Base-by-base conservation (phyloP, 306 rosid genomes). In the apple (Malus domestica) region DNA sequence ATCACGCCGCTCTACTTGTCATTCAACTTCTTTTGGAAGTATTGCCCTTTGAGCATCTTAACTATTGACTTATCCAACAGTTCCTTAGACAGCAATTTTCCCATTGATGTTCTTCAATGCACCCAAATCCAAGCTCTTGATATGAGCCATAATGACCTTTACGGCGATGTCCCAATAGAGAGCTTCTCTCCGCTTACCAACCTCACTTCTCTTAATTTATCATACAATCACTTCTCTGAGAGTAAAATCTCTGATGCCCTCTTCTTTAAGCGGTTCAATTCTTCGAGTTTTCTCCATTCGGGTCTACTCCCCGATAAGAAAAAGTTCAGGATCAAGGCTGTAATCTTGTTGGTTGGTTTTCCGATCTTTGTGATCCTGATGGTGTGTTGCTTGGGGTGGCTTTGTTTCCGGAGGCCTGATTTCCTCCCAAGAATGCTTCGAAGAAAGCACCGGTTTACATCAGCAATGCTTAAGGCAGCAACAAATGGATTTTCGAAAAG, bases 21-120 rank as follows among this genome's bases (percentile, higher is more conserved):
- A 7, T 91, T 91, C 74, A 80, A 46, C 74, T 89, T 91, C 90
- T 91, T 91, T 62, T 89, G 97, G 97, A 91, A 83, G 80, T 91
- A 74, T 22, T 91, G 90, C 60, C 97, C 97, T 4, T 67, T 86
- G 23, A 87, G 46, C 72, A 79, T 91, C 71, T 2, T 87, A 0
- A 69, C 88, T 22, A 87, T 91, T 67, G 94, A 91, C 77, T 62
- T 91, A 32, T 87, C 92, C 8, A 89, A 91, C 67, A 85, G 76
- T 68, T 91, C 88, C 19, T 19, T 91, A 30, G 87, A 86, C 78
- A 91, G 89, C 55, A 46, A 74, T 58, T 91, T 91, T 44, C 92
- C 92, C 4, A 27, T 64, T 63, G 87, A 87, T 71, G 80, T 89
- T 62, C 83, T 91, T n/a, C 68, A 66, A 35, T 91, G 97, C 71